These are phyloP conservation scores for Phialophora chinensis DNA, from an alignment of 2,329 filamentous ascomycete species.

Conservation along the genomic window DNA sequence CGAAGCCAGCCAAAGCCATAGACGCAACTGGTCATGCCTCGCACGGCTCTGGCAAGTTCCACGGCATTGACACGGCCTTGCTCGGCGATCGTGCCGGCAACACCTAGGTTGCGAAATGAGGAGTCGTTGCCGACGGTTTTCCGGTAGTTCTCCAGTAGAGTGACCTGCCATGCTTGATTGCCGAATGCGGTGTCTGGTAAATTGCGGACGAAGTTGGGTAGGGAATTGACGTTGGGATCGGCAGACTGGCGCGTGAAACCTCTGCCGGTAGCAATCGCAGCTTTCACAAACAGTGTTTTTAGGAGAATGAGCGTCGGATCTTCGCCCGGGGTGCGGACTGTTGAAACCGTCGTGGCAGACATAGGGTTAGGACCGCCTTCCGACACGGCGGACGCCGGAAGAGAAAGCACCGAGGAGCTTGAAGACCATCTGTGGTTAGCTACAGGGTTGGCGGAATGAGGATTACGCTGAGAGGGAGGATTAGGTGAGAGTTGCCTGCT, in stretches of 20 bases:
- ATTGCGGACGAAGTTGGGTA: constrained; percentile 77
- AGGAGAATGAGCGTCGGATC: constrained; percentile 78
- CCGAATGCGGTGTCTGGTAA: constrained; percentile 82
- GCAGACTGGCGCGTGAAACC: constrained; percentile 32
- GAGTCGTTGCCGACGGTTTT: constrained; percentile 77
- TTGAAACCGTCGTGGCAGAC: constrained; percentile 55
- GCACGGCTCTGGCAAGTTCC: constrained; percentile 82
- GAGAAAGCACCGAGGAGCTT: constrained; percentile 76
- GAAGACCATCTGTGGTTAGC: constrained; percentile 70
- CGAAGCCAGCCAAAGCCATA: constrained; percentile 76
- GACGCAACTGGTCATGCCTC: constrained; percentile 72
- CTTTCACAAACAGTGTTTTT: constrained; percentile 80
- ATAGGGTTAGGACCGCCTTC: constrained; percentile 43
- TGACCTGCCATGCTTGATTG: constrained; percentile 69
- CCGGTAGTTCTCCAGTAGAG: constrained; percentile 78
- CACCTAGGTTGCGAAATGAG: constrained; percentile 58
- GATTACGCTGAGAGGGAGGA: constrained; percentile 23
- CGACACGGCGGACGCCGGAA: constrained; percentile 64
- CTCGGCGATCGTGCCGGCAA: constrained; percentile 61
- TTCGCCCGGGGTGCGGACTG: constrained; percentile 59
- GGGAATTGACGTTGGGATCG: constrained; percentile 65
- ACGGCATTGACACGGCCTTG: constrained; percentile 66
- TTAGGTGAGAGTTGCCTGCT: constrained; percentile 28
- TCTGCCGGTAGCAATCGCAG: constrained; percentile 58
- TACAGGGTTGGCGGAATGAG: constrained; percentile 31